Base-by-base conservation (phyloP, 305 asterid species). In the Salvia sclarea region DNA sequence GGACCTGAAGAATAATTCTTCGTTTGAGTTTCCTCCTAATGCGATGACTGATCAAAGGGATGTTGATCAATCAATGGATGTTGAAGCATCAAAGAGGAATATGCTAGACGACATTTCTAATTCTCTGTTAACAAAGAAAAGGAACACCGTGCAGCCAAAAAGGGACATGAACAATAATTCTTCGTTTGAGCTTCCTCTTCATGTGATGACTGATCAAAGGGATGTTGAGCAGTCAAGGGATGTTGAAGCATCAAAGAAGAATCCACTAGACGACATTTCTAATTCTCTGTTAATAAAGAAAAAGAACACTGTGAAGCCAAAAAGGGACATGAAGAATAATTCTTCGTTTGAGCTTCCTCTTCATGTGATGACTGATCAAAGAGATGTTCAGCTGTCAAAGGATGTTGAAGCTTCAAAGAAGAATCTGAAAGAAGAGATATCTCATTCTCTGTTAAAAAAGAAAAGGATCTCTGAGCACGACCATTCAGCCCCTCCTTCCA, bases 101-200 rank as follows among this genome's bases (percentile, higher is more conserved):
- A 78, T 58, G 73, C 85, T 64, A 69, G 80, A 76, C 45, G 79
- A 71, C 67, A 52, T 45, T 18, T 69, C 77, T 71, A 30, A 55
- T 76, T 66, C 84, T 74, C 73, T 75, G 76, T 69, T 80, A 38
- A 80, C 72, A 75, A 74, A 71, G 63, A 82, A 64, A 31, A 70
- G 61, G 70, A 78, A 68, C 18, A 1, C 59, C 5, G 8, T 22
- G 37, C 59, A 80, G 67, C 80, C 80, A 48, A 78, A 78, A 72
- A 64, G 68, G 81, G 71, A 67, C 72, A 61, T 50, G 76, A 59
- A 63, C n/a, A 74, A 81, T 49, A 71, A 66, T 53, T 47, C 52
- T 67, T 62, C 8, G 47, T 40, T 57, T 6, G 72, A 70, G 62
- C 70, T 70, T 70, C 81, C 79, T 28, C 74, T 37, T 71, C 69